phyloP scores from a whole-genome alignment of 2,329 filamentous ascomycete genomes.

The Beauveria bassiana region DNA sequence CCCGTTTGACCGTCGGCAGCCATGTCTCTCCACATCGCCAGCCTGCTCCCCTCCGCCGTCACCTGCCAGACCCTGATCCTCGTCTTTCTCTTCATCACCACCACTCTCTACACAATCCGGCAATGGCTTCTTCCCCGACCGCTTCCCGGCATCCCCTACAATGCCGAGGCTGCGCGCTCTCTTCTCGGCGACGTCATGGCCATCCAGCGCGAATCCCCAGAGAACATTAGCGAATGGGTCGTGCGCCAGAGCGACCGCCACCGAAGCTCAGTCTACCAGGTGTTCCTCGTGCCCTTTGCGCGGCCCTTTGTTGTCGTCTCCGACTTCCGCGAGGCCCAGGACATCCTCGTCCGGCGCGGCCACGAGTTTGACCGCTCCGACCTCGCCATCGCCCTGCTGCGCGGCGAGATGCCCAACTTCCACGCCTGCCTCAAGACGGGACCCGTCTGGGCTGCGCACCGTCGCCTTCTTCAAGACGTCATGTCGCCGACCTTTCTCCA shows the following conservation, averaged over 20 bases:
- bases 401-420: constrained; percentile 24
- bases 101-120: constrained; percentile 7
- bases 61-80: not conserved
- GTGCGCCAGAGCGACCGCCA: constrained; percentile 23
- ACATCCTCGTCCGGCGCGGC: constrained; percentile 33
- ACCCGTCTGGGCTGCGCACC: constrained; percentile 24
- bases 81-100: not conserved
- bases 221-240: constrained; percentile 17
- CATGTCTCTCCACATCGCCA: not conserved
- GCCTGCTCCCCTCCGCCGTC: not conserved
- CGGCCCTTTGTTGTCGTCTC: constrained; percentile 36
- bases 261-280: constrained; percentile 36
- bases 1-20: not conserved
- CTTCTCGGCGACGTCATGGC: constrained; percentile 35
- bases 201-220: constrained; percentile 4
- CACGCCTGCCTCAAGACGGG: constrained; percentile 26
- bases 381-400: constrained; percentile 24
- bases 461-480: constrained; percentile 28
- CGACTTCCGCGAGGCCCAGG: constrained; percentile 33
- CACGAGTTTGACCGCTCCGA: constrained; percentile 37
- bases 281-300: constrained; percentile 36
- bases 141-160: constrained; percentile 38
- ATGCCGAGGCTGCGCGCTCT: constrained; percentile 24
- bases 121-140: constrained; percentile 30
- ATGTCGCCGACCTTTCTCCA: constrained; percentile 30